A percentile compares a stretch with the other conserved stretches of the same genome.
phyloP scores from a whole-genome alignment of 202 grass and related monocot genomes.

The Thinopyrum obtusiflorum region DNA sequence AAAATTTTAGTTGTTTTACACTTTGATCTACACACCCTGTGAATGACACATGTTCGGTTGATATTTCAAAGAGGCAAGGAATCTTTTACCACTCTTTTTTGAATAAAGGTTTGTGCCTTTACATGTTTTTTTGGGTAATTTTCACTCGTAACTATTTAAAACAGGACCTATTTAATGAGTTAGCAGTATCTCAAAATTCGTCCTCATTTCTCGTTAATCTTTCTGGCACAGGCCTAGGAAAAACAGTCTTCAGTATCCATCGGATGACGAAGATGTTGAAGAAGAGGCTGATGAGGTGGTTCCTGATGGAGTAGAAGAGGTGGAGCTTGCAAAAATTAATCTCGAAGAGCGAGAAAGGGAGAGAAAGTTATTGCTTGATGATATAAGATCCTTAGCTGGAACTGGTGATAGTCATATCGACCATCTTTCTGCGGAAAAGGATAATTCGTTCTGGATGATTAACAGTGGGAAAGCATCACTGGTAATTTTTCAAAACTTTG shows the following conservation, averaged over 20 bases:
- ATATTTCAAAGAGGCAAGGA: conserved; percentile 11
- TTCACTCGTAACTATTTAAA: background rate
- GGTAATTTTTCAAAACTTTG: conserved; percentile 50
- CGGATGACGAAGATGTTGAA: conserved; percentile 89
- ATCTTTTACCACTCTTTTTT: background rate
- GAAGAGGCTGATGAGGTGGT: conserved; percentile 86
- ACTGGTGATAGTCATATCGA: conserved; percentile 48
- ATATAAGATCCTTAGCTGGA: conserved; percentile 72
- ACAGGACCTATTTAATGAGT: background rate
- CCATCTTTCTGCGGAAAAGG: conserved; percentile 45
- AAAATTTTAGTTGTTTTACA: background rate
- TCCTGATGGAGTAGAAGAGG: conserved; percentile 98
- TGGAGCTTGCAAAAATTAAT: conserved; percentile 94
- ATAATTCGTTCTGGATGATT: conserved; percentile 87
- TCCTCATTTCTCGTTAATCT: conserved; percentile 16
- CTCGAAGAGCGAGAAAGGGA: conserved; percentile 85
- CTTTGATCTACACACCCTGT: background rate
- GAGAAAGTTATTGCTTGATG: conserved; percentile 80
- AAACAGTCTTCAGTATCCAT: conserved; percentile 82
- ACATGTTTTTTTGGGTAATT: conserved; percentile 3
- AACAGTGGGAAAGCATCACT: conserved; percentile 50
- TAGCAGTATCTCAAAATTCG: conserved; percentile 2
- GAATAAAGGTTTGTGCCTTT: background rate
- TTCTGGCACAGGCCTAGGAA: conserved; percentile 64
- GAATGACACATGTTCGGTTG: background rate